These are phyloP conservation scores for Fusarium camptoceras DNA, from an alignment of 2,329 filamentous ascomycete species.

Conservation along the genomic window DNA sequence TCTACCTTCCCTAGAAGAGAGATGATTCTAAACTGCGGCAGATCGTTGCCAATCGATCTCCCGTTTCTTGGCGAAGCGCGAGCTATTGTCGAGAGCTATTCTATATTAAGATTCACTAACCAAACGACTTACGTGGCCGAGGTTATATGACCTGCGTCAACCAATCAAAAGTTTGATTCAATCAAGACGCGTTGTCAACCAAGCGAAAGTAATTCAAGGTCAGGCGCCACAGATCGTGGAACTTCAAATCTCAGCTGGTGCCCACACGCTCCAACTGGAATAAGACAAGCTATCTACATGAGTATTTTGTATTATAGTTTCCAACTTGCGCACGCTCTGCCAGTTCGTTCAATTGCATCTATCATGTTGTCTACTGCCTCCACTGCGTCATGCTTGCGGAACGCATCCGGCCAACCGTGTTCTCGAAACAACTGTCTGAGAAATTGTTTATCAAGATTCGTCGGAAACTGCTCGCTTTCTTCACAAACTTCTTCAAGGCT, in stretches of 20 bases:
- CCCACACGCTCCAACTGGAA: too few relatives aligned
- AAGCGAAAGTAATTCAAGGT: too few relatives aligned
- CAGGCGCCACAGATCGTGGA: too few relatives aligned
- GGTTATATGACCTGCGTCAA: too few relatives aligned
- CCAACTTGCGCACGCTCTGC: not conserved
- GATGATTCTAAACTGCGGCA: not conserved
- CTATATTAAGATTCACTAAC: too few relatives aligned
- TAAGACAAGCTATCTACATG: too few relatives aligned
- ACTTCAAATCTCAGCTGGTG: too few relatives aligned
- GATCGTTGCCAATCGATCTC: not conserved
- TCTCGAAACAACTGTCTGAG: not conserved
- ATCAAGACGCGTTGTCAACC: too few relatives aligned
- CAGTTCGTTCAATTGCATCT: not conserved
- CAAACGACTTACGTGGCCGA: not conserved
- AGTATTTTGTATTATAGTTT: not conserved
- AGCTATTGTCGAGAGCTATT: not conserved
- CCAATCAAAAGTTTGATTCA: too few relatives aligned
- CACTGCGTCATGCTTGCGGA: not conserved
- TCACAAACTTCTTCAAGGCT: not conserved
- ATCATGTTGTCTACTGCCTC: not conserved
- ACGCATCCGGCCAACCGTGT: not conserved
- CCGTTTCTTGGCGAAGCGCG: not conserved
- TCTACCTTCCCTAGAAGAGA: not conserved
- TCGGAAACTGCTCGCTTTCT: not conserved
- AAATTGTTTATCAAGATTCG: not conserved